Evolutionary conservation across 2,329 filamentous ascomycete genomes (phyloP), one percentile per base, ranked within the genome.

Genomic region (Aureobasidium namibiae): DNA sequence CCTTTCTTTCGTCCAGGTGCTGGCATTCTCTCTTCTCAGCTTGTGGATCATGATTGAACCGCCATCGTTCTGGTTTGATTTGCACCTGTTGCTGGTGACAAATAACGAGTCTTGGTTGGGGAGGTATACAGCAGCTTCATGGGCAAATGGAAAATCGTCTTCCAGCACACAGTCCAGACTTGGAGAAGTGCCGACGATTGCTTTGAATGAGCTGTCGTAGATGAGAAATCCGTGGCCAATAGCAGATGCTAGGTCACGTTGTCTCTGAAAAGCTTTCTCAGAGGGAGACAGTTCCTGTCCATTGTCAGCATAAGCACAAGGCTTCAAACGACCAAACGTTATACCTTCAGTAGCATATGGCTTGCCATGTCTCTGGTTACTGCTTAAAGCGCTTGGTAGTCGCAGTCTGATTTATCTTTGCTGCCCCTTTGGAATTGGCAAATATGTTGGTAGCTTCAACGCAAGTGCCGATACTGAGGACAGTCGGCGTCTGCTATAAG

Each of bases 51-150:
- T 64, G 62, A 70, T 69, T 8, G 56, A 62, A 34, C 56, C 63
- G 13, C 59, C 50, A n/a, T 57, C 48, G 2, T 31, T 21, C 11
- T 60, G 54, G 13, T 41, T 24, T 11, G 60, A 58, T n/a, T 58
- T 42, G 34, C 67, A 57, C 16, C 61, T 72, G 62, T 76, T 77
- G 61, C 70, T 72, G 2, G 75, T 75, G 18, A 77, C 70, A 63
- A 75, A 77, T 7, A 76, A 60, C 23, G 70, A 71, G 61, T 76
- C 72, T 48, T 69, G 63, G 11, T 63, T 60, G 7, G 68, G 67
- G 34, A 69, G 46, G 62, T 69, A 72, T n/a, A 71, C 68, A 34
- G 66, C 68, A 24, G 69, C 69, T 65, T 77, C 75, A 64, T 78
- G 75, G 1, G 68, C 67, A 56, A 69, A 69, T 10, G 64, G 64